Evolutionary conservation across 2,329 filamentous ascomycete genomes (phyloP).

Genomic region (Ophiostoma fasciatum): DNA sequence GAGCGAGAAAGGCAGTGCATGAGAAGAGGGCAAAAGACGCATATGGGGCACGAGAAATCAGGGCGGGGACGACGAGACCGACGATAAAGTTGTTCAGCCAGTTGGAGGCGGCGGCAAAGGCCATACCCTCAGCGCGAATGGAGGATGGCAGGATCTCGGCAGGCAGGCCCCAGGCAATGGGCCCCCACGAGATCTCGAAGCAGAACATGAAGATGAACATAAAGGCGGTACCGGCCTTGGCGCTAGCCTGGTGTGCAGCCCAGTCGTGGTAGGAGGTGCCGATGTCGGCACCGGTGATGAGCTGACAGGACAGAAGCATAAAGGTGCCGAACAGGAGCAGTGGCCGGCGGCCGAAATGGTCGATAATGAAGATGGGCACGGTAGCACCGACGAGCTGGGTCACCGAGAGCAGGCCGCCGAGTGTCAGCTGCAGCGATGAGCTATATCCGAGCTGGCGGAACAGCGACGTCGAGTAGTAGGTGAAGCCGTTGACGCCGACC

Average conservation of each 20-base stretch:
- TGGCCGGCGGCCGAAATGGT: conserved; percentile 24
- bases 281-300: conserved; percentile 66
- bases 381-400: no score
- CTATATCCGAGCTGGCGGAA: no score
- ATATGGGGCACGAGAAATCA: conserved; percentile 37
- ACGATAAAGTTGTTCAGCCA: conserved; percentile 33
- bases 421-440: no score
- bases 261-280: conserved; percentile 25
- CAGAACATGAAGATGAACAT: conserved; percentile 7
- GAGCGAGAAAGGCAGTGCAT: conserved; percentile 27
- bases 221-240: conserved; percentile 5
- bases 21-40: conserved; percentile 40
- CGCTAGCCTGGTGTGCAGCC: conserved; percentile 2
- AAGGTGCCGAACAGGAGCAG: conserved; percentile 14
- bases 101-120: conserved; percentile 25
- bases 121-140: conserved; percentile 5
- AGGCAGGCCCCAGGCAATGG: conserved; percentile 14
- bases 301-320: conserved; percentile 66
- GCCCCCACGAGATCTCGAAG: conserved; percentile 11
- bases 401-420: no score
- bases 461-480: conserved; percentile 55
- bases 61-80: conserved; percentile 26
- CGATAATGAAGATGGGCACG: no score
- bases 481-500: conserved; percentile 38
- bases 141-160: conserved; percentile 19